Conservation (phyloP, 208 protist species). For the Leishmania tarentolae region DNA sequence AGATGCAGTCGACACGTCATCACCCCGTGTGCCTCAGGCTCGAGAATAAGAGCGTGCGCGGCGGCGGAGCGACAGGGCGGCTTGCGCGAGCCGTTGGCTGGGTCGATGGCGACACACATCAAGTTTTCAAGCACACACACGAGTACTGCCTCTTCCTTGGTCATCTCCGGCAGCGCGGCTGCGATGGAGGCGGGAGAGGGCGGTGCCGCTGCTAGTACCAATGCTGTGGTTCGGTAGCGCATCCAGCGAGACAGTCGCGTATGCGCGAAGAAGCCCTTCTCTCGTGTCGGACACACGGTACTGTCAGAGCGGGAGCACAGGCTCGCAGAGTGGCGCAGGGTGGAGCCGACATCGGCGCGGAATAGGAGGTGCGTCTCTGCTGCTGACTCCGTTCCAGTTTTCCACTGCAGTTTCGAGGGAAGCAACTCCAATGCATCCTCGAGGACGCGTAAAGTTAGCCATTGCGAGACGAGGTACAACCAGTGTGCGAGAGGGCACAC, state of each 20-base stretch:
- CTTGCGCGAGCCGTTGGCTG: background rate
- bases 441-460: slow-evolving; percentile 4
- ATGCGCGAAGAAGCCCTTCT: background rate
- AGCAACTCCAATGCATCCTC: background rate
- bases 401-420: background rate
- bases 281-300: background rate
- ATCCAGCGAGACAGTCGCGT: slow-evolving; percentile 2
- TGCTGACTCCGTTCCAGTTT: background rate
- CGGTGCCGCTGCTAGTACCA: background rate
- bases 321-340: background rate
- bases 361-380: background rate
- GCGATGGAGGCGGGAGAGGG: background rate
- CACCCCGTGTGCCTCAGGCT: slow-evolving; percentile 14
- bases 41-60: slow-evolving; percentile 15
- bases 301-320: background rate
- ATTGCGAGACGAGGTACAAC: slow-evolving; percentile 3
- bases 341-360: background rate
- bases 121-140: slow-evolving; percentile 6
- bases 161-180: slow-evolving; percentile 4
- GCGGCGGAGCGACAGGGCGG: background rate
- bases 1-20: slow-evolving; percentile 22
- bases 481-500: background rate
- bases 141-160: background rate
- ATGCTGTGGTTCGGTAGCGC: background rate
- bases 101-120: background rate